Evolutionary conservation across 2,329 filamentous ascomycete genomes (phyloP).

Genomic region (Diaporthe vexans): DNA sequence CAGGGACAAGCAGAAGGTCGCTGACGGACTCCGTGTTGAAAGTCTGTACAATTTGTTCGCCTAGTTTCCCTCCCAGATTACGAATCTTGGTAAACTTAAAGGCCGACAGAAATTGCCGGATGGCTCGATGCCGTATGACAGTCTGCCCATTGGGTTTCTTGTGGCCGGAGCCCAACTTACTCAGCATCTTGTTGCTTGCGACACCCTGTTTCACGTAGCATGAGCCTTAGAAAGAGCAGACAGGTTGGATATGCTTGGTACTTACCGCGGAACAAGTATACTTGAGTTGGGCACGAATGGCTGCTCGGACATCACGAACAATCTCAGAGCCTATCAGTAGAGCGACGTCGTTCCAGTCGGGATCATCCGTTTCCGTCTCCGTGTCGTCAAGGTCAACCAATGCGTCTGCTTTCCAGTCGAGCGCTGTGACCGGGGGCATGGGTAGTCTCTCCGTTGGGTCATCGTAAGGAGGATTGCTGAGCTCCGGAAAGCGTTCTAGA

Average conservation of each 20-base stretch:
- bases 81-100: slow-evolving; percentile 97
- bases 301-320: slow-evolving; percentile 79
- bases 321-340: slow-evolving; percentile 92
- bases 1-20: slow-evolving; percentile 78
- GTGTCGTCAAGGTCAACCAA: slow-evolving; percentile 81
- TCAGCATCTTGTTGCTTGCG: slow-evolving; percentile 93
- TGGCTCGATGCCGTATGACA: slow-evolving; percentile 88
- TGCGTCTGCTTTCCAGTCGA: slow-evolving; percentile 89
- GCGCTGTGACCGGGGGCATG: slow-evolving; percentile 74
- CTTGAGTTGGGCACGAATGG: slow-evolving; percentile 77
- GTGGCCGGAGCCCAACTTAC: slow-evolving; percentile 91
- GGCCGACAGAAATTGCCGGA: slow-evolving; percentile 81
- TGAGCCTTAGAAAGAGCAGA: not conserved
- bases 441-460: slow-evolving; percentile 81
- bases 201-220: slow-evolving; percentile 66
- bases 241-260: not conserved
- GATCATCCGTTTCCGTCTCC: slow-evolving; percentile 82
- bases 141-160: slow-evolving; percentile 97
- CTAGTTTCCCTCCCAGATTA: slow-evolving; percentile 94
- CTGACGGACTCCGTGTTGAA: slow-evolving; percentile 86
- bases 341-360: slow-evolving; percentile 96
- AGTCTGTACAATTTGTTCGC: slow-evolving; percentile 84
- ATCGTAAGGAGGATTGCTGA: slow-evolving; percentile 77
- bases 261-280: slow-evolving; percentile 83
- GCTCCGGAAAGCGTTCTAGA: slow-evolving; percentile 81